phyloP scores from a whole-genome alignment of 305 asterid species.

The Galium porrigens region DNA sequence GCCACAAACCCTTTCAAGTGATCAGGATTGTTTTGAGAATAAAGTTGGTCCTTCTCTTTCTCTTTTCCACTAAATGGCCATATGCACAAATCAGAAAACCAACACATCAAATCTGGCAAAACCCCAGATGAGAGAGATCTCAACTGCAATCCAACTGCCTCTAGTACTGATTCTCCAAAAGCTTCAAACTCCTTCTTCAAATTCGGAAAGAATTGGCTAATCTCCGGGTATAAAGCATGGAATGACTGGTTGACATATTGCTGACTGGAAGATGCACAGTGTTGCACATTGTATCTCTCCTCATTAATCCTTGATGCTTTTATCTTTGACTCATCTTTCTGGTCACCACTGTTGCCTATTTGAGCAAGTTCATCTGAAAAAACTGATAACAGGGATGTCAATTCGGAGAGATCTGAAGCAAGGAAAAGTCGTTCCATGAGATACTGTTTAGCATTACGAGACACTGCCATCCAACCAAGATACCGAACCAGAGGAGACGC shows the following conservation, averaged over 20 bases:
- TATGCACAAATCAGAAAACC: conserved; percentile 83
- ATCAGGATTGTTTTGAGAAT: conserved; percentile 26
- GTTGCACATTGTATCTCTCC: conserved; percentile 25
- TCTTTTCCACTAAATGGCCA: conserved; percentile 61
- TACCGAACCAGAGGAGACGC: conserved; percentile 66
- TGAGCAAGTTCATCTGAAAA: conserved; percentile 80
- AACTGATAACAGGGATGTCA: conserved; percentile 55
- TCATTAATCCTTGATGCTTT: conserved; percentile 26
- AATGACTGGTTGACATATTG: conserved; percentile 41
- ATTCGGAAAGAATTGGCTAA: conserved; percentile 64
- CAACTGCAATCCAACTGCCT: conserved; percentile 89
- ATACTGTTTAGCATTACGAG: conserved; percentile 76
- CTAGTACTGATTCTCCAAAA: conserved; percentile 76
- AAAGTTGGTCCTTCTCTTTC: conserved; percentile 25
- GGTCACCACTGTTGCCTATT: conserved; percentile 35
- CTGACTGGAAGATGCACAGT: conserved; percentile 24
- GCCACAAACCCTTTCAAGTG: conserved; percentile 67
- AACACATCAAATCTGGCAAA: conserved; percentile 77
- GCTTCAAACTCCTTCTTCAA: conserved; percentile 66
- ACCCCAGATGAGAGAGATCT: conserved; percentile 55
- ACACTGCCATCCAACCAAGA: conserved; percentile 92
- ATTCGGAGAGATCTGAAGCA: conserved; percentile 69
- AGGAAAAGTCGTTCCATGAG: conserved; percentile 76
- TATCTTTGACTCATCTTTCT: conserved; percentile 30
- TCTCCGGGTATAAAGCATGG: conserved; percentile 50